Base-by-base conservation (phyloP, 75 land plant genomes). In the Azolla pinnata region DNA sequence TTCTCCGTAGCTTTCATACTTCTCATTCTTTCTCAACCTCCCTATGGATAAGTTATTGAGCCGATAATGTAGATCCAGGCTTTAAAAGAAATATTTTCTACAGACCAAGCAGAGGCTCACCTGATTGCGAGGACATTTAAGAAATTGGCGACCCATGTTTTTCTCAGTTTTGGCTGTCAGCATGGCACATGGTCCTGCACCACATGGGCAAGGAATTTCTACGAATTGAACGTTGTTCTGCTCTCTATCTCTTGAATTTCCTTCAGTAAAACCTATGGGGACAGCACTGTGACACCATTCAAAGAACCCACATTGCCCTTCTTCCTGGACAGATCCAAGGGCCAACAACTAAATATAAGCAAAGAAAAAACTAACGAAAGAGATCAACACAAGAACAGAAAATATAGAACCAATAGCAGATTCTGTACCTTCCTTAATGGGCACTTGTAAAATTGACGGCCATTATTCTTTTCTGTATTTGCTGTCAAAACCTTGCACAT, bases 261-360 rank as follows among this genome's bases (percentile, higher is more conserved):
- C 27, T 2, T 14, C 24, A 24, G 28, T 27, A 35, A 12, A 12
- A 35, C 40, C 12, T 12, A 12, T 35, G 5, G 40, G 40, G 12
- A 24, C 24, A 16, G 1, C 14, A 18, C 42, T 20, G 49, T 80
- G 72, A 61, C 79, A 75, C 83, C 83, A 80, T 54, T 80, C 75
- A 61, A 80, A 80, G 64, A 80, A 80, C 10, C 54, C 57, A 53
- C 83, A 80, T 20, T 69, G 61, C 0, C 75, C 83, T 54, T 65
- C 72, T 35, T 75, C 79, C 79, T 77, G 29, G 1, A 24, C 29
- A 26, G 14, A 25, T 35, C 5, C 40, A 5, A 35, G 40, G 10
- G 12, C 12, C 12, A 52, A 14, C 9, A 52, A 52, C 19, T 3
- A 48, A 38, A 38, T 14, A 7, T 14, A 8, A 14, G 14, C 14